Base-by-base conservation (phyloP, 129 eudicot genomes). In the Logfia minima region DNA sequence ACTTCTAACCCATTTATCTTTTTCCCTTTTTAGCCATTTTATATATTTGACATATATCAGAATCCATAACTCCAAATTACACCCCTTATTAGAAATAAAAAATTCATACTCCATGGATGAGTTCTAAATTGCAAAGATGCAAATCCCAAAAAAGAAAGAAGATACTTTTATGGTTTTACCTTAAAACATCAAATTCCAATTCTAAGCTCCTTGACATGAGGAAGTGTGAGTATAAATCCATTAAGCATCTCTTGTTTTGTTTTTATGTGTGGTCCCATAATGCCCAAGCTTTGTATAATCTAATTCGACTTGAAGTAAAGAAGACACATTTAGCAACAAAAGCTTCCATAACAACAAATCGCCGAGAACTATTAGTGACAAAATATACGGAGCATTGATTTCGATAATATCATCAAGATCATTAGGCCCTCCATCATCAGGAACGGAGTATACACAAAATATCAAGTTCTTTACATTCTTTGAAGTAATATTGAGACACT, bases 381-480 rank as follows among this genome's bases (percentile, higher is more conserved):
- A n/a, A 68, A 39, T 39, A 39, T 68, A 2, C 1, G 21, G 56
- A 68, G 73, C 73, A 68, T 39, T 68, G 53, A 68, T 41, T 41
- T 68, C 0, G 18, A 69, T 9, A 43, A 23, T 41, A 69, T 43
- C 31, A n/a, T 2, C 19, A 3, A 0, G 22, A 21, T 3, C 43
- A 37, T 7, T 37, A 6, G 43, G 43, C 43, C 43, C 10, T 37
- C 43, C 43, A 37, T 37, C 43, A 37, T 37, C 43, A 28, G 65
- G 71, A 28, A 18, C 71, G 52, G 21, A 7, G 21, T 63, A 79
- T 3, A 67, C 73, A 48, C 22, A 43, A 10, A 61, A 34, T 66
- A 71, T 72, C 83, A 79, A 63, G 34, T 51, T 71, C 74, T 80
- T 72, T 19, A 72, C 68, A 66, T 79, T 80, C 35, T 64, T 72